phyloP scores from a whole-genome alignment of 331 rosid genomes.

The Prunus yedoensis region DNA sequence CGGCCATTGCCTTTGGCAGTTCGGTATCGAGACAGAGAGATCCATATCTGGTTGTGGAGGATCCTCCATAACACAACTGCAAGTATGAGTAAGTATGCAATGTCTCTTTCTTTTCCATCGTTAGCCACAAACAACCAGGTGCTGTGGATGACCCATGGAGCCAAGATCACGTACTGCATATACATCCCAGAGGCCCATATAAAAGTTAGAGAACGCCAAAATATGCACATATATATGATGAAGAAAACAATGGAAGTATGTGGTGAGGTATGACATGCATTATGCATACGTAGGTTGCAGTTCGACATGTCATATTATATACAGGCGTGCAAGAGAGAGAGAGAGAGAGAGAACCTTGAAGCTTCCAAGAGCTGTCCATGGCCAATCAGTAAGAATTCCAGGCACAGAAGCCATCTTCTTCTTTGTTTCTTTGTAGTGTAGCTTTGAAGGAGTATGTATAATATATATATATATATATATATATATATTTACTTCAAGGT shows the following conservation, averaged over 20 bases:
- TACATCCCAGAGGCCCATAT: no score
- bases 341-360: slow-evolving; percentile 18
- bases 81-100: slow-evolving; percentile 41
- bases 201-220: no score
- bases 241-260: neutral
- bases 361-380: slow-evolving; percentile 29
- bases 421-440: neutral
- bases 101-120: slow-evolving; percentile 36
- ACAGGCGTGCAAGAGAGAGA: neutral
- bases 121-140: slow-evolving; percentile 37
- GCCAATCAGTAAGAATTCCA: slow-evolving; percentile 28
- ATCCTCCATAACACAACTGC: slow-evolving; percentile 55
- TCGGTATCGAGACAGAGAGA: slow-evolving; percentile 63
- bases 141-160: slow-evolving; percentile 73
- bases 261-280: neutral
- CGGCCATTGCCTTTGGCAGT: slow-evolving; percentile 55
- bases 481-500: neutral
- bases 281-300: neutral
- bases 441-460: no score
- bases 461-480: no score
- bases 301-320: neutral
- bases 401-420: slow-evolving; percentile 24
- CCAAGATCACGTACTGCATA: slow-evolving; percentile 63
- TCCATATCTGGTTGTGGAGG: slow-evolving; percentile 84
- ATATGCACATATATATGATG: neutral